These are phyloP conservation scores for Pythium utonaiense DNA, from an alignment of 352 stramenopile genomes.

Conservation along the genomic window DNA sequence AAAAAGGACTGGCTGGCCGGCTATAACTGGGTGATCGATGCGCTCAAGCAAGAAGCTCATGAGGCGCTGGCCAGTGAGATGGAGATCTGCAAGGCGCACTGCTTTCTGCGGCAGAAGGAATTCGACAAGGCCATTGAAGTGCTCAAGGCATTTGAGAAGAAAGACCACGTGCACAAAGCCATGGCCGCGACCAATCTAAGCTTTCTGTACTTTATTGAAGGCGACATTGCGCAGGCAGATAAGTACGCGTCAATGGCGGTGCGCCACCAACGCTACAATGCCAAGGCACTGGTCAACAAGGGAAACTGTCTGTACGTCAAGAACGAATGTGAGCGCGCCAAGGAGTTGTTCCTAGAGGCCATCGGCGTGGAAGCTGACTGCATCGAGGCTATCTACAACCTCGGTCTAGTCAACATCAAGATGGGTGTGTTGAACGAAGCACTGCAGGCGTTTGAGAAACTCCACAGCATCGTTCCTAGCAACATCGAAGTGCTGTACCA, in stretches of 20 bases:
- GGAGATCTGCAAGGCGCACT: constrained; percentile 84
- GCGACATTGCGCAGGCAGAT: constrained; percentile 87
- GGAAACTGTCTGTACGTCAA: constrained; percentile 95
- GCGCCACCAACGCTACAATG: constrained; percentile 94
- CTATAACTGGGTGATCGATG: constrained; percentile 94
- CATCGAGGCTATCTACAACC: constrained; percentile 96
- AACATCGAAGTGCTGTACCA: constrained; percentile 93
- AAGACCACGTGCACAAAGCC: constrained; percentile 90
- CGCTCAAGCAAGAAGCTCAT: constrained; percentile 88
- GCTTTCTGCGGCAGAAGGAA: constrained; percentile 90
- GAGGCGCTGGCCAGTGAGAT: constrained; percentile 91
- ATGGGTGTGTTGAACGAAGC: constrained; percentile 89
- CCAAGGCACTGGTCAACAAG: constrained; percentile 97
- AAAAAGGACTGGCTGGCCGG: constrained; percentile 90
- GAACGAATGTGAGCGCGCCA: constrained; percentile 91
- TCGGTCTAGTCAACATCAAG: constrained; percentile 89
- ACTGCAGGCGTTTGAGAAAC: constrained; percentile 95
- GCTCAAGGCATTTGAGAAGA: constrained; percentile 96
- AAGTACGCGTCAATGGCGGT: constrained; percentile 92
- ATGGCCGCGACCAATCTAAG: constrained; percentile 95
- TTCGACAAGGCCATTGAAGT: constrained; percentile 93
- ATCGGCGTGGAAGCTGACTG: constrained; percentile 93
- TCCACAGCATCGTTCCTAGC: constrained; percentile 94
- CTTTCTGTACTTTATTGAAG: constrained; percentile 97
- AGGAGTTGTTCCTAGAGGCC: constrained; percentile 95